Percentiles rank a stretch among this genome's conserved stretches.
These are phyloP conservation scores for Metschnikowia baotianmanensis DNA, from an alignment of 805 yeast genomes.

Conservation along the genomic window DNA sequence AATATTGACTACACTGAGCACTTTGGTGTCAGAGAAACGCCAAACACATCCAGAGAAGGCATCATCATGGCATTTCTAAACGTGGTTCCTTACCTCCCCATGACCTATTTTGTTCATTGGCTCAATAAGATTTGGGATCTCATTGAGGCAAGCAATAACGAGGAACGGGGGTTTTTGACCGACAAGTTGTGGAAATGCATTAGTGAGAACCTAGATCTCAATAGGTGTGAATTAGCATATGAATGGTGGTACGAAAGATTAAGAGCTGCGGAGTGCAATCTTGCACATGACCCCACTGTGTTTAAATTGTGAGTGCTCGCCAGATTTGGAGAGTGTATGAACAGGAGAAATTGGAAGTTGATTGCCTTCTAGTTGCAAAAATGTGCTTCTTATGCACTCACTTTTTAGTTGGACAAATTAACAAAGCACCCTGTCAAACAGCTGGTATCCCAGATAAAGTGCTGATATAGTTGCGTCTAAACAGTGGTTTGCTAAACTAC, in stretches of 20 bases:
- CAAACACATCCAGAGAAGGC: conserved; percentile 49
- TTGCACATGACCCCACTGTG: conserved; percentile 5
- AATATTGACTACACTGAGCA: conserved; percentile 16
- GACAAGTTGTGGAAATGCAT: conserved; percentile 51
- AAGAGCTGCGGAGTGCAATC: conserved; percentile 11
- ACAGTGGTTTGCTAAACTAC: too few species aligned
- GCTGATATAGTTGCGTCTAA: too few species aligned
- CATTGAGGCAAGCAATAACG: conserved; percentile 28
- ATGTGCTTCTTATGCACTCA: too few species aligned
- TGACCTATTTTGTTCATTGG: conserved; percentile 44
- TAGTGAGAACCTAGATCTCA: conserved; percentile 57
- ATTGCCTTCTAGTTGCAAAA: too few species aligned
- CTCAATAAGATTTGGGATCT: conserved; percentile 42
- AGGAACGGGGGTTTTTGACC: conserved; percentile 40
- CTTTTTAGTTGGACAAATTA: too few species aligned
- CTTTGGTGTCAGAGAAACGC: conserved; percentile 26
- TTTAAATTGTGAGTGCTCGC: conserved; percentile 8
- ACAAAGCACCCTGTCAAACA: too few species aligned
- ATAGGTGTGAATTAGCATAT: conserved; percentile 52
- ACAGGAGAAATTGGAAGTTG: not conserved
- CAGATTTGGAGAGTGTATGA: not conserved
- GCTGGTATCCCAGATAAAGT: too few species aligned
- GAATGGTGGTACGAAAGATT: conserved; percentile 59
- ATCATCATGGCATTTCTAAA: conserved; percentile 46
- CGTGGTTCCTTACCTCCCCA: conserved; percentile 52